A percentile compares a stretch with the other conserved stretches of the same genome.
Evolutionary conservation across 2,329 filamentous ascomycete genomes (phyloP).

Genomic region (Ascocoryne sarcoides): DNA sequence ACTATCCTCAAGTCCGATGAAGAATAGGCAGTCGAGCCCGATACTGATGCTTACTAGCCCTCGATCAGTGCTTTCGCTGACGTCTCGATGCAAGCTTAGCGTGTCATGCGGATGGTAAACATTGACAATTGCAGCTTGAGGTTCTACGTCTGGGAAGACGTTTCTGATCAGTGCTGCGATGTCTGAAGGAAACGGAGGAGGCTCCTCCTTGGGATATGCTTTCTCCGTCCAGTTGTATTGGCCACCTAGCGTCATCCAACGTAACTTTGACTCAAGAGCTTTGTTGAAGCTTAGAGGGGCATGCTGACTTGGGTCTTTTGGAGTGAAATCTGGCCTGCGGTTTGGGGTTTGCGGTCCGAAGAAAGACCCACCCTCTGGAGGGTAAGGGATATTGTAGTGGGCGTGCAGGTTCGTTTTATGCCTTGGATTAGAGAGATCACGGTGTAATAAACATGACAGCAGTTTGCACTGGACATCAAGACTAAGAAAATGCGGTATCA

Average conservation of each 20-base stretch:
- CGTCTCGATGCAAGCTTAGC: conserved; percentile 86
- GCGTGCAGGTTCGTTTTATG: conserved; percentile 89
- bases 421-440: conserved; percentile 60
- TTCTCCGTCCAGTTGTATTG: conserved; percentile 96
- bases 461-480: conserved; percentile 58
- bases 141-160: conserved; percentile 67
- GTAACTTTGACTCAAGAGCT: conserved; percentile 70
- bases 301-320: conserved; percentile 76
- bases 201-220: conserved; percentile 59
- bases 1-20: conserved; percentile 53
- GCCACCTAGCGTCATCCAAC: conserved; percentile 90
- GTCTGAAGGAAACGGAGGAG: conserved; percentile 68
- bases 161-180: conserved; percentile 57
- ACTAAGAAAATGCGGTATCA: conserved; percentile 69
- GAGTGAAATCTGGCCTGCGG: conserved; percentile 43
- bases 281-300: conserved; percentile 59
- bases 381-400: conserved; percentile 66
- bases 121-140: conserved; percentile 90
- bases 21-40: conserved; percentile 83
- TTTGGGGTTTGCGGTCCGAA: conserved; percentile 29
- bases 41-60: conserved; percentile 80
- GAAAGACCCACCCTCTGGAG: conserved; percentile 38
- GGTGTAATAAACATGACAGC: conserved; percentile 66
- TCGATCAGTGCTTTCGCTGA: conserved; percentile 73
- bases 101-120: conserved; percentile 86